Evolutionary conservation across 176 grass and related monocot genomes (phyloP), one percentile per base, ranked within the genome.

Genomic region (Lolium perenne): DNA sequence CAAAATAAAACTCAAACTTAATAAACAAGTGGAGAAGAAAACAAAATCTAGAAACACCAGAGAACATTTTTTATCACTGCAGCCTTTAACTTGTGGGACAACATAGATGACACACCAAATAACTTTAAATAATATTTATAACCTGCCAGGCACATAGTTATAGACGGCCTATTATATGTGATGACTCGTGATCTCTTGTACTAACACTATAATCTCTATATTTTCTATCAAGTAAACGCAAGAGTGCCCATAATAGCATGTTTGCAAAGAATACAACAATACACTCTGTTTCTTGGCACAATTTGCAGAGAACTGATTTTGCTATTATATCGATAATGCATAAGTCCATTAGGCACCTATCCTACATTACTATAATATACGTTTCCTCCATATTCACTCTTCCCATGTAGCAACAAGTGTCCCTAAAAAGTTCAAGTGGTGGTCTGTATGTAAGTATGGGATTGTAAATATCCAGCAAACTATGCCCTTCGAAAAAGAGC

Each of bases 1-100:
- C 54, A 49, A 83, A 82, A 82, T 7, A 72, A 74, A 80, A 57
- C 2, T 47, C 14, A 50, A 80, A 81, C 4, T 70, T 26, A 71
- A 55, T 35, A 60, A 21, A 47, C 35, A 22, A 32, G 61, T 40
- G 20, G 23, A 26, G 56, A 86, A 78, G 38, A 56, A 17, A 66
- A 56, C 7, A 62, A 56, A 46, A 86, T 38, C 73, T 3, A 78
- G 21, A 72, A 62, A 77, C 22, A 54, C 53, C 17, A 73, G 17
- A 78, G 25, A 57, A 76, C 40, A 80, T 41, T 25, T 40, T 85
- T 53, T 47, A 59, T 81, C 76, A 61, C 71, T 20, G 54, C 12
- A 69, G 16, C 38, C 22, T 77, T 9, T 51, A 77, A 54, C 23
- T 76, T 35, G 73, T 54, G 25, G 48, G 14, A 17, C 49, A 78